These are phyloP conservation scores for Berberis thunbergii DNA, from an alignment of 164 flowering plant genomes.

Conservation along the genomic window DNA sequence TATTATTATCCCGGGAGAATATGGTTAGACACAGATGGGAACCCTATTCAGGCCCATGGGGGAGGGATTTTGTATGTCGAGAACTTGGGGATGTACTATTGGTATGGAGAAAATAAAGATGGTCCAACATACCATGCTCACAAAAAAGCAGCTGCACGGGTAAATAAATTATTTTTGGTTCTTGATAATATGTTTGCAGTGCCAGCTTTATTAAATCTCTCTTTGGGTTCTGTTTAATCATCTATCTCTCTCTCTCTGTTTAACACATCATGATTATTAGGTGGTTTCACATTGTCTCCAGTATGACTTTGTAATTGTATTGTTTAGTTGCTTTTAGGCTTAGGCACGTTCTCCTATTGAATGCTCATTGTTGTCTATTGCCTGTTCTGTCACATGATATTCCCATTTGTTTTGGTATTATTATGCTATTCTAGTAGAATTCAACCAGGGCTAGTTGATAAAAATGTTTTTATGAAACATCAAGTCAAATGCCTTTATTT, in stretches of 20 bases:
- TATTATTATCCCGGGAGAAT: constrained; percentile 72
- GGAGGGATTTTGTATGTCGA: constrained; percentile 81
- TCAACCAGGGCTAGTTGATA: too few relatives aligned
- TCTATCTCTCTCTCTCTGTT: background rate
- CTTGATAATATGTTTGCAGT: background rate
- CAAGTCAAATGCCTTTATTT: too few relatives aligned
- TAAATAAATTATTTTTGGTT: constrained; percentile 21
- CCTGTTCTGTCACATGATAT: too few relatives aligned
- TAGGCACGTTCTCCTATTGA: too few relatives aligned
- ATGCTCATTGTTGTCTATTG: too few relatives aligned
- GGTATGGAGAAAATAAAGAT: constrained; percentile 99
- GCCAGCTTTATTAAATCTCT: background rate
- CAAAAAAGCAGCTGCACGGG: constrained; percentile 87
- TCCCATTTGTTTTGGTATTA: too few relatives aligned
- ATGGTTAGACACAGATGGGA: constrained; percentile 95
- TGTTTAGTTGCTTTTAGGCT: too few relatives aligned
- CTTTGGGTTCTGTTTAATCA: background rate
- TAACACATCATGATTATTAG: too few relatives aligned
- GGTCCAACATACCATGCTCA: constrained; percentile 93
- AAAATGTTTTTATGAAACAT: too few relatives aligned
- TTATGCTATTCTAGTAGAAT: too few relatives aligned
- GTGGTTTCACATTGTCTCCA: too few relatives aligned
- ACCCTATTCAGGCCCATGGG: constrained; percentile 97
- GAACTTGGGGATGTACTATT: constrained; percentile 56
- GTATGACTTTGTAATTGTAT: too few relatives aligned